phyloP scores from a whole-genome alignment of 352 stramenopile species.

The Phytophthora ohioensis region DNA sequence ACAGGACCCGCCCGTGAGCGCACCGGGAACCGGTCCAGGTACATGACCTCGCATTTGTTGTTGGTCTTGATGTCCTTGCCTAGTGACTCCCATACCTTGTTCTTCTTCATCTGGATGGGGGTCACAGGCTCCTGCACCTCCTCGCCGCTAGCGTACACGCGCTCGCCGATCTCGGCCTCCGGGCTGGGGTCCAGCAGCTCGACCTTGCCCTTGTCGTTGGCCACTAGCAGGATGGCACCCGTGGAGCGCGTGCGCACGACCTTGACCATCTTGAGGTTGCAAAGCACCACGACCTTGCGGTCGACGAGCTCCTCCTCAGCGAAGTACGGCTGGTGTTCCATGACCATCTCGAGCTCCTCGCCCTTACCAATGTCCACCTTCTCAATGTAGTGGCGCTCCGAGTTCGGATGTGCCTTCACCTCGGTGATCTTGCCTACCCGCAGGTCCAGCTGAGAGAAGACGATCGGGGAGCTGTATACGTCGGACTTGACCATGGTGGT shows the following conservation, averaged over 20 bases:
- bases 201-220: conserved; percentile 64
- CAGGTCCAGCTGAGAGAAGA: conserved; percentile 75
- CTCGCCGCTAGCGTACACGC: conserved; percentile 77
- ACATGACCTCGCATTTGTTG: conserved; percentile 81
- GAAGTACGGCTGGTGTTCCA: conserved; percentile 80
- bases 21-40: conserved; percentile 66
- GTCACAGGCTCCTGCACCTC: conserved; percentile 77
- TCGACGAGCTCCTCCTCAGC: conserved; percentile 78
- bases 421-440: conserved; percentile 78
- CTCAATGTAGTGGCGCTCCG: conserved; percentile 79
- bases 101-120: conserved; percentile 88
- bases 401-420: conserved; percentile 71
- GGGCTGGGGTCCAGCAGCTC: conserved; percentile 72
- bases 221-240: conserved; percentile 63
- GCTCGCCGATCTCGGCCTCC: conserved; percentile 74
- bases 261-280: conserved; percentile 84
- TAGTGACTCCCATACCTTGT: conserved; percentile 83
- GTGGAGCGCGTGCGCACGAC: conserved; percentile 70
- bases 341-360: conserved; percentile 77
- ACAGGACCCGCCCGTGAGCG: conserved; percentile 63
- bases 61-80: conserved; percentile 82
- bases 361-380: conserved; percentile 83
- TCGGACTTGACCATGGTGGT: conserved; percentile 78
- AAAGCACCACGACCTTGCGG: conserved; percentile 76
- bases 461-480: conserved; percentile 78